phyloP scores from a whole-genome alignment of 768 basidiomycete species.

The Mycena venus region DNA sequence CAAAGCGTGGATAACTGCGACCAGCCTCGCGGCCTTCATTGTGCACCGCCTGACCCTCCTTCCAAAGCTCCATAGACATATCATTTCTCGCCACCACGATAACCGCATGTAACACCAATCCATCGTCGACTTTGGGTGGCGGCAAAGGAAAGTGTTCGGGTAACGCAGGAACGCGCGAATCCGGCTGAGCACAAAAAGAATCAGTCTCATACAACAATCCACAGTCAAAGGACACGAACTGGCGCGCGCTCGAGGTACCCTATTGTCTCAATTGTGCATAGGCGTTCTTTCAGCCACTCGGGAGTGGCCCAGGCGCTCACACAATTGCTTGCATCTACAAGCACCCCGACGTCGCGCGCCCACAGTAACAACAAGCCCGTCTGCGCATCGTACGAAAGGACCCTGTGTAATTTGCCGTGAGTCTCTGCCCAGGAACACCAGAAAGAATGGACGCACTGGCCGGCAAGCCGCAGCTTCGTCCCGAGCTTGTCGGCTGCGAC shows the following conservation, averaged over 20 bases:
- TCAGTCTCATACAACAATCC: not conserved
- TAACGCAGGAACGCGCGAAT: constrained; percentile 56
- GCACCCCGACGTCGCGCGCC: constrained; percentile 63
- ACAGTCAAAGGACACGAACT: constrained; percentile 48
- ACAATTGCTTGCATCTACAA: constrained; percentile 71
- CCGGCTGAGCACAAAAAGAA: constrained; percentile 44
- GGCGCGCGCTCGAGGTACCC: constrained; percentile 68
- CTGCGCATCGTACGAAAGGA: constrained; percentile 67
- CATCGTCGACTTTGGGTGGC: constrained; percentile 52
- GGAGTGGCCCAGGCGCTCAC: constrained; percentile 50
- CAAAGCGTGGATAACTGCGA: not conserved
- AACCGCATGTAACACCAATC: constrained; percentile 67
- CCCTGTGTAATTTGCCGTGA: constrained; percentile 49
- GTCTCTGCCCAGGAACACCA: not conserved
- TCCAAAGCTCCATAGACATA: constrained; percentile 64
- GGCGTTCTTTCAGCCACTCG: constrained; percentile 67
- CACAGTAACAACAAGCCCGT: constrained; percentile 62
- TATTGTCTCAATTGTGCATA: constrained; percentile 65
- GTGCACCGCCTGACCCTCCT: constrained; percentile 39
- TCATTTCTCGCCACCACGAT: constrained; percentile 56
- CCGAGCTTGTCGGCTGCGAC: constrained; percentile 56
- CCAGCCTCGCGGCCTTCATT: not conserved
- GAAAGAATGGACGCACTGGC: constrained; percentile 59
- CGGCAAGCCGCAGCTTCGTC: constrained; percentile 70
- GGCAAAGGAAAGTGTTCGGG: constrained; percentile 52